Conservation (phyloP, 257 asterid genomes). For the Nicotiana tomentosiformis region DNA sequence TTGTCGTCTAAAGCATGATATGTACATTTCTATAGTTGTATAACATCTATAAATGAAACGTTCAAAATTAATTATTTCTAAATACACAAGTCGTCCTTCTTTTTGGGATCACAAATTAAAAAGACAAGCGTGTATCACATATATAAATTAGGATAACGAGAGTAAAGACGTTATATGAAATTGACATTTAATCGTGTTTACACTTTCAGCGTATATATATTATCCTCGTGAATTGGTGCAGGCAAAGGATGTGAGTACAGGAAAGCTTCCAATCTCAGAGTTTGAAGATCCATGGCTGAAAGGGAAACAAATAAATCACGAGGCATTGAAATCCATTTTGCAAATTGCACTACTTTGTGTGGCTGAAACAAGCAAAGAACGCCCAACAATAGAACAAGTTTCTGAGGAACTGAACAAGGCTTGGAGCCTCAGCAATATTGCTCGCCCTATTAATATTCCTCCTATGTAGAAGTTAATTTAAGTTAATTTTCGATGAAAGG, state of each 20-base stretch:
- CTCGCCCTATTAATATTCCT: neutral
- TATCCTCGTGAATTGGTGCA: slow-evolving; percentile 20
- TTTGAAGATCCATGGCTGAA: slow-evolving; percentile 54
- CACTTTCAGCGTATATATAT: neutral
- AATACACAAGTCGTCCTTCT: neutral
- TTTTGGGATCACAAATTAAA: neutral
- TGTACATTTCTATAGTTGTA: neutral
- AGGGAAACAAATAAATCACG: slow-evolving; percentile 30
- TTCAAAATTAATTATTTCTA: neutral
- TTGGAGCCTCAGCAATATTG: slow-evolving; percentile 6
- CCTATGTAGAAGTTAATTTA: neutral
- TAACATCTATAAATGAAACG: no score
- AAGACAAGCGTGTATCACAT: neutral
- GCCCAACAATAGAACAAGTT: slow-evolving; percentile 59
- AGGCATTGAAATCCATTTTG: slow-evolving; percentile 60
- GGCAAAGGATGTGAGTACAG: slow-evolving; percentile 70
- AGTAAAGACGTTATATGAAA: neutral
- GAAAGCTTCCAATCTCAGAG: slow-evolving; percentile 52
- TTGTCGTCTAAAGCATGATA: neutral
- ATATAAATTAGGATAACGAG: neutral
- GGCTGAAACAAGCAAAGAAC: slow-evolving; percentile 56
- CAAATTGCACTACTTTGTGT: slow-evolving; percentile 67
- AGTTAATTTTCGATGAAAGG: neutral
- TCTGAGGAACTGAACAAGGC: slow-evolving; percentile 62
- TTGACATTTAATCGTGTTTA: neutral